A percentile compares a stretch with the other conserved stretches of the same genome.
Conservation (phyloP, 2,329 filamentous ascomycete species). For the Microdochium nivale region DNA sequence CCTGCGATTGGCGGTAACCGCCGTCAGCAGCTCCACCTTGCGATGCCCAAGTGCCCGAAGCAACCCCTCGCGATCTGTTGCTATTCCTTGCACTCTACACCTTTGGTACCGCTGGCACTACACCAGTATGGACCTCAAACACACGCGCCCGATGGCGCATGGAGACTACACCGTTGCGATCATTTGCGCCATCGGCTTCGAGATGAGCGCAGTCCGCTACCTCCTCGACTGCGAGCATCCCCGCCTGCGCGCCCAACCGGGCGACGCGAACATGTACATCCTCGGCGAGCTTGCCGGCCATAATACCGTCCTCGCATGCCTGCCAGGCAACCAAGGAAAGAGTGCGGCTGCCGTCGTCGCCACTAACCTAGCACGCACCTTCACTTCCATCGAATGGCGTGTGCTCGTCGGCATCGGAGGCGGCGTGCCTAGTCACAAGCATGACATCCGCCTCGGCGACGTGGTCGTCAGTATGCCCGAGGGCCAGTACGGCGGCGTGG, state of each 20-base stretch:
- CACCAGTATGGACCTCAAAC: not conserved
- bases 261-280: slow-evolving; percentile 16
- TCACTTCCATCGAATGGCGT: slow-evolving; percentile 13
- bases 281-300: slow-evolving; percentile 16
- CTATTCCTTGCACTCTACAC: not conserved
- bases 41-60: not conserved
- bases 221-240: slow-evolving; percentile 18
- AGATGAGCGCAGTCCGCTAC: slow-evolving; percentile 17
- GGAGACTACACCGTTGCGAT: slow-evolving; percentile 16
- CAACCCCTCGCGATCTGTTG: not conserved
- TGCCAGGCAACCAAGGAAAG: slow-evolving; percentile 15
- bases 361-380: slow-evolving; percentile 13
- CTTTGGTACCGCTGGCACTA: not conserved
- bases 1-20: not conserved
- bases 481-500: slow-evolving; percentile 2
- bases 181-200: slow-evolving; percentile 14
- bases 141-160: not conserved
- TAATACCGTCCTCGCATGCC: slow-evolving; percentile 17
- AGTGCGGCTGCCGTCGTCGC: slow-evolving; percentile 13
- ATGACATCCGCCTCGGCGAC: slow-evolving; percentile 10
- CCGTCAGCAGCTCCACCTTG: not conserved
- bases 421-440: slow-evolving; percentile 8
- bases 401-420: slow-evolving; percentile 20
- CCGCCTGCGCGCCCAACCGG: slow-evolving; percentile 4
- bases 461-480: slow-evolving; percentile 7